Percentiles rank a stretch among this genome's conserved stretches.
These are phyloP conservation scores for Saccharomyces mikatae DNA, from an alignment of 805 yeast genomes.

Conservation along the genomic window DNA sequence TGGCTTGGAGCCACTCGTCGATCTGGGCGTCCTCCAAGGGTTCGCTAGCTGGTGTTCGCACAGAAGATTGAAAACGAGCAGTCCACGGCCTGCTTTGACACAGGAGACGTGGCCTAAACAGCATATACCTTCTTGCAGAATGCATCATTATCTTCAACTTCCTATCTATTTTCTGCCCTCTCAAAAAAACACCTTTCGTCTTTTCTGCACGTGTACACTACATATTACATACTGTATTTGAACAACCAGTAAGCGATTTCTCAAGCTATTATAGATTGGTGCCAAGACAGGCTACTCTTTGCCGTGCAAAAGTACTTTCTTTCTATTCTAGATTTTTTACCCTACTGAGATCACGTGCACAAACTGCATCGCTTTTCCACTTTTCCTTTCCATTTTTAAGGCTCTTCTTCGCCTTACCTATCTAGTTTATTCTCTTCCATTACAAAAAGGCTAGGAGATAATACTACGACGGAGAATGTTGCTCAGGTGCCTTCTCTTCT, in stretches of 20 bases:
- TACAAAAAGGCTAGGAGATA: neutral
- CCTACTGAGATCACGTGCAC: too few species aligned
- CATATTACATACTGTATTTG: too few species aligned
- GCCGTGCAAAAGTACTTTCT: too few species aligned
- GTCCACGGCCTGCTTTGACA: neutral
- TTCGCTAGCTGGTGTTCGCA: neutral
- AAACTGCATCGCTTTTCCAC: too few species aligned
- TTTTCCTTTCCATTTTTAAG: neutral
- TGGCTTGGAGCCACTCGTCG: constrained; percentile 36
- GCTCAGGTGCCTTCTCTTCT: neutral
- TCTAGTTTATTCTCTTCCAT: too few species aligned
- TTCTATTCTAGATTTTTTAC: too few species aligned
- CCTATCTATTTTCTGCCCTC: too few species aligned
- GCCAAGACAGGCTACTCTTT: too few species aligned
- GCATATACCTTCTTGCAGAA: neutral
- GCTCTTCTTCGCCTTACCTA: neutral
- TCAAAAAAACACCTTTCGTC: too few species aligned
- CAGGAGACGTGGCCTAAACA: neutral
- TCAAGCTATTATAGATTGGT: too few species aligned
- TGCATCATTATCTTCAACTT: neutral
- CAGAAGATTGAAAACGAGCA: neutral
- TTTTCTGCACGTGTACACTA: too few species aligned
- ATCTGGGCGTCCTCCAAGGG: constrained; percentile 31
- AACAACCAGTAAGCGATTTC: too few species aligned
- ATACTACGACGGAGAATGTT: neutral